Base-by-base conservation (phyloP, 2,329 filamentous ascomycete species). In the Cadophora malorum region DNA sequence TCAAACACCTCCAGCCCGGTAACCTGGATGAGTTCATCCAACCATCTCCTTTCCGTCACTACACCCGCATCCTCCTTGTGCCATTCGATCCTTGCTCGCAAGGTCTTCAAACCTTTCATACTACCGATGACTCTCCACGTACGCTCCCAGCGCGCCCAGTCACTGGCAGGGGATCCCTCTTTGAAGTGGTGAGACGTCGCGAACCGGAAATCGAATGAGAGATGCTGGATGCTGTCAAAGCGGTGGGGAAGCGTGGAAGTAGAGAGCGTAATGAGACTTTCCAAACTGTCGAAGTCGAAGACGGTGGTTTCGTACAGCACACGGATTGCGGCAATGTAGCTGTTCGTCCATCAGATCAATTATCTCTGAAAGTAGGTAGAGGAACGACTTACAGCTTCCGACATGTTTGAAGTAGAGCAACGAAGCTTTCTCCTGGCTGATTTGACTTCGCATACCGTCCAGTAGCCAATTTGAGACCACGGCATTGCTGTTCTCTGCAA, bases 241-340 rank as follows among this genome's bases (percentile, higher is more conserved):
- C 74, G 73, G 16, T 70, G 69, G 5, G 74, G 71, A 3, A 74
- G 62, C 16, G 73, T 61, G 12, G 66, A 49, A 12, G 68, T 69
- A 4, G 71, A 71, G 38, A 75, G 72, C 28, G 56, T 67, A 23
- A 71, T 72, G n/a, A 74, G 56, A 1, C 53, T 56, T 64, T 74
- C 73, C 53, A 74, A 67, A 53, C 67, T 67, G 19, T 73, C 70
- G 33, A 75, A 75, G n/a, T 75, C 70, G 56, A 75, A 75, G 10
- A 55, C 72, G 38, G 73, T 75, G 55, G 67, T 61, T 19, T 64
- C 66, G 59, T 75, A 75, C n/a, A 75, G 69, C 4, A 75, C 61
- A 16, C 65, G 21, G 16, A 74, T 68, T 58, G 72, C 71, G 41
- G 74, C 71, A 8, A 67, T 60, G 28, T 75, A 75, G 45, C 74